Conservation (phyloP, 1,139 yeast genomes). For the Arxiozyma telluris region DNA sequence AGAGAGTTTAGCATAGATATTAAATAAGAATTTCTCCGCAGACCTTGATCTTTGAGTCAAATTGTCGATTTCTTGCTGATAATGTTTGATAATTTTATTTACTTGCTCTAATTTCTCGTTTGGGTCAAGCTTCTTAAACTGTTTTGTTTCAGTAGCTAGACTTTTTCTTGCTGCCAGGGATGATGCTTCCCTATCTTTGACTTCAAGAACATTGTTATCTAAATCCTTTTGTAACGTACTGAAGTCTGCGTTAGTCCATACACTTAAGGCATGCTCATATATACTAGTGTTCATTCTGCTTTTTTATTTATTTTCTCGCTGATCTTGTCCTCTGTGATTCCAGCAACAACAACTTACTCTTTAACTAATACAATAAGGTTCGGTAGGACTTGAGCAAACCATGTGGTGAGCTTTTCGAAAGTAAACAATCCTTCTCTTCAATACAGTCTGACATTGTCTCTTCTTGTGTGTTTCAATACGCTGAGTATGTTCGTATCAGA, state of each 20-base stretch:
- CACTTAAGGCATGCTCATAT: slow-evolving; percentile 57
- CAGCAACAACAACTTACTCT: neutral
- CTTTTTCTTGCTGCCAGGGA: slow-evolving; percentile 65
- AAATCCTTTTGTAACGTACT: slow-evolving; percentile 59
- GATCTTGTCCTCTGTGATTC: neutral
- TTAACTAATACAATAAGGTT: neutral
- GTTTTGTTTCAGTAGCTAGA: slow-evolving; percentile 73
- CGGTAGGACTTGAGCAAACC: too few relatives aligned
- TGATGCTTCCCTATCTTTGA: slow-evolving; percentile 59
- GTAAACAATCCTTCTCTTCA: neutral
- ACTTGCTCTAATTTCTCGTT: slow-evolving; percentile 51
- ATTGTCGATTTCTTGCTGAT: slow-evolving; percentile 81
- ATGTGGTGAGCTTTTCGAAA: neutral
- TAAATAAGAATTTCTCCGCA: slow-evolving; percentile 66
- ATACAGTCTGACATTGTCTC: neutral
- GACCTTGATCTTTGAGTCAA: slow-evolving; percentile 69
- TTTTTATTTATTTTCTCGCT: neutral
- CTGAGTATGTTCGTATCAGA: neutral
- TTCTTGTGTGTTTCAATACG: neutral
- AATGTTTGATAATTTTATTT: slow-evolving; percentile 66
- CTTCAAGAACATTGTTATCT: slow-evolving; percentile 66
- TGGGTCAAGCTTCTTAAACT: slow-evolving; percentile 63
- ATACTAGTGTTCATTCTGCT: slow-evolving; percentile 24
- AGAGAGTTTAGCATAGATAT: slow-evolving; percentile 63
- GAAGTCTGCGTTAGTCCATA: slow-evolving; percentile 71